Percentiles rank a stretch among this genome's conserved stretches.
These are phyloP conservation scores for Coemansia aciculifera DNA, from an alignment of 192 early-diverging fungal genomes.

Conservation along the genomic window DNA sequence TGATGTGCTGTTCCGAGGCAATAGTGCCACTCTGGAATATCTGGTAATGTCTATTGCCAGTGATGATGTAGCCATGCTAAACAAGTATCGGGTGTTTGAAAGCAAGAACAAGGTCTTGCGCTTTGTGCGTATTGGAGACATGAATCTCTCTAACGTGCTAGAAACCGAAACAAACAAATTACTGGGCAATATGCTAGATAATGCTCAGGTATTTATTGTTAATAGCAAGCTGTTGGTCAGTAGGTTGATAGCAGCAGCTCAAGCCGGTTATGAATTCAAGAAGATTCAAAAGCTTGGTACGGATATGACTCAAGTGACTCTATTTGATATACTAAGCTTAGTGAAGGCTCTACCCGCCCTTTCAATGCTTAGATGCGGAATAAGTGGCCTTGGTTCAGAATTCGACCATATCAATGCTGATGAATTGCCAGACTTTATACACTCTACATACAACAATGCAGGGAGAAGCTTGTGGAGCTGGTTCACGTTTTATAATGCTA, in stretches of 20 bases:
- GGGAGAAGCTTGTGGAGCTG: background rate
- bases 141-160: background rate
- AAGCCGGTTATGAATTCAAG: background rate
- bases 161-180: background rate
- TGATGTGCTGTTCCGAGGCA: conserved; percentile 11
- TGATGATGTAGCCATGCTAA: background rate
- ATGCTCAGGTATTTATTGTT: background rate
- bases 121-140: no score
- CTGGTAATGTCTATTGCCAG: background rate
- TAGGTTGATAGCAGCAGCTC: background rate
- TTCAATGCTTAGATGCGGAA: background rate
- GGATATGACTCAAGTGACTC: background rate
- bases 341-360: background rate
- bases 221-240: background rate
- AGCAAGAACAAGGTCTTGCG: background rate
- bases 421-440: background rate
- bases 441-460: background rate
- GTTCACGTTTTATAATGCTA: background rate
- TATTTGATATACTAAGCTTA: background rate
- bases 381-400: background rate
- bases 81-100: background rate
- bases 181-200: background rate
- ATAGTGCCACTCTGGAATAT: background rate
- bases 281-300: background rate
- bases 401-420: background rate